phyloP scores from a whole-genome alignment of 495 filamentous ascomycete genomes.

The Hypoxylon trugodes region DNA sequence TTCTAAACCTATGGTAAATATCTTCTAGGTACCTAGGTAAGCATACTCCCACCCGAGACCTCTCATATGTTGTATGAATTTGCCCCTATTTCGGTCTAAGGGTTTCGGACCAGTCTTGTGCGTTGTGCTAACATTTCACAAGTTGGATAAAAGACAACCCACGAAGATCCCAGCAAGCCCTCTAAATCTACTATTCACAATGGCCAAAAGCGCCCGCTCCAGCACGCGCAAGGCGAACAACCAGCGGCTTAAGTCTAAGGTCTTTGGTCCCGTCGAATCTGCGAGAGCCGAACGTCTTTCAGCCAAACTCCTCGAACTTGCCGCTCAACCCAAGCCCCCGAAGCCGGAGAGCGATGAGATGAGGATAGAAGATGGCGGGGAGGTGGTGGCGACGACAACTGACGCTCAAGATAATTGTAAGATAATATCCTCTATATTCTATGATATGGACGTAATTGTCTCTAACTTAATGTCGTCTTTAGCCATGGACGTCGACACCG shows the following conservation, averaged over 20 bases:
- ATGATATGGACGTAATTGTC: background rate
- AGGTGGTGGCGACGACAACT: conserved; percentile 46
- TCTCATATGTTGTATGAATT: no score
- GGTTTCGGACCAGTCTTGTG: no score
- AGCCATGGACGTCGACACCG: conserved; percentile 59
- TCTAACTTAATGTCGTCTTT: conserved; percentile 34
- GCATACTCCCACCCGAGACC: background rate
- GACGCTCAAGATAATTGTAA: conserved; percentile 46
- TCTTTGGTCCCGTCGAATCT: conserved; percentile 80
- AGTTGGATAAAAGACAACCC: no score
- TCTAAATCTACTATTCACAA: conserved; percentile 47
- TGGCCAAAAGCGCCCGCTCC: conserved; percentile 85
- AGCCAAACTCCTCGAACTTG: conserved; percentile 79
- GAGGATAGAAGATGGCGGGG: conserved; percentile 38
- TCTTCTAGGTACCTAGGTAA: conserved; percentile 12
- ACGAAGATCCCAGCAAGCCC: background rate
- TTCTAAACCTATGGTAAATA: no score
- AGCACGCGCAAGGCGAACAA: conserved; percentile 81
- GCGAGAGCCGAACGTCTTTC: conserved; percentile 81
- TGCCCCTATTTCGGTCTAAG: no score
- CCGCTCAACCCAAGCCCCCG: conserved; percentile 68
- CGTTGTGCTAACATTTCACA: conserved; percentile 8
- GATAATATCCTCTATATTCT: conserved; percentile 10
- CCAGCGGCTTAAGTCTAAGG: conserved; percentile 72
- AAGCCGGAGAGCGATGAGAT: conserved; percentile 31